Conservation (phyloP, 208 protist species). For the Willaertia magna region DNA sequence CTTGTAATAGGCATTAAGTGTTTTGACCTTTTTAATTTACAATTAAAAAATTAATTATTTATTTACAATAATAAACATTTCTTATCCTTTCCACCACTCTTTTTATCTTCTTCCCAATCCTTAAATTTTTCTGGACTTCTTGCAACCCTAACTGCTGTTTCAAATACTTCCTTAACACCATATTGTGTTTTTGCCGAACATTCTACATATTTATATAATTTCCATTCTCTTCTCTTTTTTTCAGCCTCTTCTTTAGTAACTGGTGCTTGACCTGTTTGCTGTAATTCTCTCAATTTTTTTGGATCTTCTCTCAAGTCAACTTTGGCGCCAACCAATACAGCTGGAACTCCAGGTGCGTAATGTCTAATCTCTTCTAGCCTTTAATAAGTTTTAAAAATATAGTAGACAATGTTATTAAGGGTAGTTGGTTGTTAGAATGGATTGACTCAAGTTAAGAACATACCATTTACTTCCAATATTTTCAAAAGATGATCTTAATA, state of each 20-base stretch:
- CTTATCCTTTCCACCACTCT: neutral
- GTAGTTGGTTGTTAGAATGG: too few species aligned
- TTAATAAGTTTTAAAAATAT: conserved; percentile 37
- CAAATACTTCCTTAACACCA: conserved; percentile 59
- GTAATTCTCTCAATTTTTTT: neutral
- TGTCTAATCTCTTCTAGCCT: conserved; percentile 59
- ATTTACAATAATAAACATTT: neutral
- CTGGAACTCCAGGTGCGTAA: conserved; percentile 45
- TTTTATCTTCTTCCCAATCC: neutral
- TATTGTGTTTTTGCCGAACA: conserved; percentile 43
- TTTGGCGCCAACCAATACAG: conserved; percentile 75
- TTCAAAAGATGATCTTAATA: neutral
- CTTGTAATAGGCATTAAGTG: too few species aligned
- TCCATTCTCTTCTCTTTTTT: conserved; percentile 14
- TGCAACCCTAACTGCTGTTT: conserved; percentile 22
- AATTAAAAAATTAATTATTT: too few species aligned
- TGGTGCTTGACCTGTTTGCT: neutral
- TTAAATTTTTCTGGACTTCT: neutral
- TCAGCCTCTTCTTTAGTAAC: conserved; percentile 25
- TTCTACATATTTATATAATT: conserved; percentile 26
- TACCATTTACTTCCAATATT: neutral
- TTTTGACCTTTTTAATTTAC: too few species aligned
- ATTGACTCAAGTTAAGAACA: too few species aligned
- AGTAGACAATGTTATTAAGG: too few species aligned
- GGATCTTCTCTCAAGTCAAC: conserved; percentile 56